phyloP scores from a whole-genome alignment of 805 yeast genomes.

The Yarrowia hollandica region DNA sequence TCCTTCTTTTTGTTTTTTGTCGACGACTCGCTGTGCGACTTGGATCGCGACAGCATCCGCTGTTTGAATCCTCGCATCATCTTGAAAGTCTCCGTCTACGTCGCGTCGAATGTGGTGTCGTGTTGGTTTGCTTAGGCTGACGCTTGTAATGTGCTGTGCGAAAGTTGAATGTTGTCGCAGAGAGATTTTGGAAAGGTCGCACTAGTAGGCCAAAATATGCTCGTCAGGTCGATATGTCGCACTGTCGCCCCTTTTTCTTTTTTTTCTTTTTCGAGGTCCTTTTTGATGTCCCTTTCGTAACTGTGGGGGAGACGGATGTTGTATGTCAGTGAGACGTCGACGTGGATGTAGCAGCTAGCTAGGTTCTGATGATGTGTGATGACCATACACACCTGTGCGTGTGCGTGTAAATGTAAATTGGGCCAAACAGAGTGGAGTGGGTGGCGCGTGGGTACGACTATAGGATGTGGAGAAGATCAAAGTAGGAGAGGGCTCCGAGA shows the following conservation, averaged over 20 bases:
- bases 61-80: conserved; percentile 39
- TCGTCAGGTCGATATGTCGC: not conserved
- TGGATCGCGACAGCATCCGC: conserved; percentile 38
- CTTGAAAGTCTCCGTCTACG: conserved; percentile 1
- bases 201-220: not conserved
- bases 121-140: not conserved
- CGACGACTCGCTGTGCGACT: conserved; percentile 34
- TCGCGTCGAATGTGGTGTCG: not conserved
- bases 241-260: no score
- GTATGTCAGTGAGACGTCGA: conserved; percentile 23
- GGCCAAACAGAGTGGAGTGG: not conserved
- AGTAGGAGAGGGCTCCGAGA: no score
- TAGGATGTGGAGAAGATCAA: no score
- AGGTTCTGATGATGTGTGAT: conserved; percentile 24
- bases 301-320: not conserved
- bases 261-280: not conserved
- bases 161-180: not conserved
- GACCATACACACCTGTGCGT: conserved; percentile 12
- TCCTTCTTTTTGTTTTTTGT: conserved; percentile 31
- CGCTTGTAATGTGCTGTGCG: not conserved
- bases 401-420: not conserved
- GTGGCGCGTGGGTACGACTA: no score
- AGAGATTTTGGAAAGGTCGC: not conserved
- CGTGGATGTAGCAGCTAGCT: conserved; percentile 18
- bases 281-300: not conserved